A percentile compares a stretch with the other conserved stretches of the same genome.
These are phyloP conservation scores for Metschnikowia dekortorum DNA, from an alignment of 805 yeast genomes.

Conservation along the genomic window DNA sequence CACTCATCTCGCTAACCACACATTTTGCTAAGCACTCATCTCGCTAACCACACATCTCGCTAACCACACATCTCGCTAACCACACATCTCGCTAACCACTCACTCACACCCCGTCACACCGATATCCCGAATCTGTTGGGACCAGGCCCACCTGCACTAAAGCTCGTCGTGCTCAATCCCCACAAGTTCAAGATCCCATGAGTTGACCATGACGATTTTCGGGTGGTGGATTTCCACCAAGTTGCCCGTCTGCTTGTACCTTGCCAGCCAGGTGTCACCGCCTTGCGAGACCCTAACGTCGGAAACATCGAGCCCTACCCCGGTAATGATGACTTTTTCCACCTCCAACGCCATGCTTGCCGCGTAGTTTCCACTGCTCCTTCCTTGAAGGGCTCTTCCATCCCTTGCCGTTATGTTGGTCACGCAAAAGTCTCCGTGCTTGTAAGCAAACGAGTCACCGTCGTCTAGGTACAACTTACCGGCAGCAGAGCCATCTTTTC, in stretches of 20 bases:
- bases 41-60: too few species aligned
- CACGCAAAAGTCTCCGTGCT: slow-evolving; percentile 46
- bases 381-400: slow-evolving; percentile 5
- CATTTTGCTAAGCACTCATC: too few species aligned
- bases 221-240: slow-evolving; percentile 9
- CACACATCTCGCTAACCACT: too few species aligned
- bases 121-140: too few species aligned
- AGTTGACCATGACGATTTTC: slow-evolving; percentile 4
- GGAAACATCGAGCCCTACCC: slow-evolving; percentile 18
- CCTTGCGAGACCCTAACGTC: slow-evolving; percentile 33
- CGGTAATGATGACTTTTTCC: slow-evolving; percentile 54
- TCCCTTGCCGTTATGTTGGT: slow-evolving; percentile 30
- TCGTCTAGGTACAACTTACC: slow-evolving; percentile 77
- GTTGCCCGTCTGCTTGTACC: not conserved
- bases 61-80: too few species aligned
- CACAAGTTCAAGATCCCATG: slow-evolving; percentile 7
- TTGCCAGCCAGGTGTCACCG: slow-evolving; percentile 34
- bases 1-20: too few species aligned
- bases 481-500: slow-evolving; percentile 44
- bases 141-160: not conserved
- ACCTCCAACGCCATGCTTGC: slow-evolving; percentile 34
- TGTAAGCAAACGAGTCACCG: slow-evolving; percentile 65
- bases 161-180: slow-evolving; percentile 10
- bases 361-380: slow-evolving; percentile 7
- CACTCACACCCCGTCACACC: too few species aligned